phyloP scores from a whole-genome alignment of 1,284 basidiomycete genomes.

The Ceraceosorus bombacis region DNA sequence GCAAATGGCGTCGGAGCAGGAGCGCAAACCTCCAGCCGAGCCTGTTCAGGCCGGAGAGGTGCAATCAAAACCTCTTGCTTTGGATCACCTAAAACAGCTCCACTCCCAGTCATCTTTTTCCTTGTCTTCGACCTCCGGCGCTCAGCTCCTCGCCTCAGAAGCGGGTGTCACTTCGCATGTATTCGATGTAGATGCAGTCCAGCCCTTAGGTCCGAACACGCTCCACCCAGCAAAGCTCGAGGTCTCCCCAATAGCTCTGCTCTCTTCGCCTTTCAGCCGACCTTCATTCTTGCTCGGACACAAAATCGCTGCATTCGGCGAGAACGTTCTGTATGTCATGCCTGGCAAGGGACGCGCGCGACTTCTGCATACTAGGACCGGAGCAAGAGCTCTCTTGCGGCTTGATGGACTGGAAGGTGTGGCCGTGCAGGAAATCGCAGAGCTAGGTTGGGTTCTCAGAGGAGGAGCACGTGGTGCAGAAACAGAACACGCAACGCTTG shows the following conservation, averaged over 20 bases:
- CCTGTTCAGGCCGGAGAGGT: too few species aligned
- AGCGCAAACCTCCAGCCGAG: too few species aligned
- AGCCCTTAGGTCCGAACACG: slow-evolving; percentile 19
- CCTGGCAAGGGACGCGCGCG: slow-evolving; percentile 20
- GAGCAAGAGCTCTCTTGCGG: slow-evolving; percentile 13
- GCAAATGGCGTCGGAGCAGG: too few species aligned
- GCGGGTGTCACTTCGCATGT: background rate
- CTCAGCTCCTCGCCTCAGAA: too few species aligned
- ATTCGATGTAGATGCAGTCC: slow-evolving; percentile 18
- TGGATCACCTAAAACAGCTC: too few species aligned
- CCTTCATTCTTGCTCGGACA: slow-evolving; percentile 14
- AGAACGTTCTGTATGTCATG: slow-evolving; percentile 21
- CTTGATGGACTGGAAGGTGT: slow-evolving; percentile 1
- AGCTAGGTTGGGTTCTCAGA: too few species aligned
- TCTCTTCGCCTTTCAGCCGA: slow-evolving; percentile 17
- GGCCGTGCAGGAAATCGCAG: too few species aligned
- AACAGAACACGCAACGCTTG: too few species aligned
- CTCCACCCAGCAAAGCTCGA: slow-evolving; percentile 20
- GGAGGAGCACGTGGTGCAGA: too few species aligned
- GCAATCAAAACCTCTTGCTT: too few species aligned
- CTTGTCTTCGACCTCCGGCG: too few species aligned
- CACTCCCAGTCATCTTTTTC: too few species aligned
- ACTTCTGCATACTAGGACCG: slow-evolving; percentile 19
- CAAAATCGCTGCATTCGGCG: slow-evolving; percentile 7
- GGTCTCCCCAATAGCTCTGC: slow-evolving; percentile 18